Evolutionary conservation across 2,329 filamentous ascomycete genomes (phyloP).

Genomic region (Acrodontium crateriforme): DNA sequence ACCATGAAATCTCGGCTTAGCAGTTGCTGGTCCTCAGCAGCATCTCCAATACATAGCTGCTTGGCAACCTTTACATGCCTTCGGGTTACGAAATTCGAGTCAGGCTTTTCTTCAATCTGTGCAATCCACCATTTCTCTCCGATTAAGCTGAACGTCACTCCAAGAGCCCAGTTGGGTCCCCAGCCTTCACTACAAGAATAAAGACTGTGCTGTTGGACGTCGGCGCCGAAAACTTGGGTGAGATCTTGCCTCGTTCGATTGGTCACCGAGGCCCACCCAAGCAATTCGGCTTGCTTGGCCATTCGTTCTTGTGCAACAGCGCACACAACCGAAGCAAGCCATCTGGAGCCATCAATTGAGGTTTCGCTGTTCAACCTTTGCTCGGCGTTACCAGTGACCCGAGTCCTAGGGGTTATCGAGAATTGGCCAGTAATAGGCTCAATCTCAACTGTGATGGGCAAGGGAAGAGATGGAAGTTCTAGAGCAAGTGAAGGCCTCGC

Average conservation of each 20-base stretch:
- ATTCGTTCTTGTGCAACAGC: slow-evolving; percentile 49
- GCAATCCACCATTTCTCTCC: slow-evolving; percentile 72
- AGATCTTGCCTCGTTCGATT: neutral
- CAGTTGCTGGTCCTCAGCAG: neutral
- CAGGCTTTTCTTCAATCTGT: slow-evolving; percentile 38
- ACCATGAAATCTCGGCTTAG: slow-evolving; percentile 12
- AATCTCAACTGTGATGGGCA: slow-evolving; percentile 46
- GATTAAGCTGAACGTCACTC: slow-evolving; percentile 53
- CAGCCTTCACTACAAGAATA: slow-evolving; percentile 56
- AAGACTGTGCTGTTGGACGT: slow-evolving; percentile 51
- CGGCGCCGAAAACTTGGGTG: slow-evolving; percentile 20
- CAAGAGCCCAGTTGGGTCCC: slow-evolving; percentile 57
- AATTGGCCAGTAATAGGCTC: slow-evolving; percentile 70
- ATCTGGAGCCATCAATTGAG: slow-evolving; percentile 41
- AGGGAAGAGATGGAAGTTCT: slow-evolving; percentile 51
- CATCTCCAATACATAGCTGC: slow-evolving; percentile 2
- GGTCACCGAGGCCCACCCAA: slow-evolving; percentile 22
- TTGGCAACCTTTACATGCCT: neutral
- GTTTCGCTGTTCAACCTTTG: slow-evolving; percentile 50
- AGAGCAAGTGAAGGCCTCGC: slow-evolving; percentile 54
- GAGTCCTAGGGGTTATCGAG: slow-evolving; percentile 46
- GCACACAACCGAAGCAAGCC: slow-evolving; percentile 50
- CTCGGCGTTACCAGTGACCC: slow-evolving; percentile 40
- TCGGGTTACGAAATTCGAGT: too few species aligned
- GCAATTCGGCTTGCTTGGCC: slow-evolving; percentile 43